A percentile compares a stretch with the other conserved stretches of the same genome.
Conservation (phyloP, 1,139 yeast species). For the Eremothecium cymbalariae region DNA sequence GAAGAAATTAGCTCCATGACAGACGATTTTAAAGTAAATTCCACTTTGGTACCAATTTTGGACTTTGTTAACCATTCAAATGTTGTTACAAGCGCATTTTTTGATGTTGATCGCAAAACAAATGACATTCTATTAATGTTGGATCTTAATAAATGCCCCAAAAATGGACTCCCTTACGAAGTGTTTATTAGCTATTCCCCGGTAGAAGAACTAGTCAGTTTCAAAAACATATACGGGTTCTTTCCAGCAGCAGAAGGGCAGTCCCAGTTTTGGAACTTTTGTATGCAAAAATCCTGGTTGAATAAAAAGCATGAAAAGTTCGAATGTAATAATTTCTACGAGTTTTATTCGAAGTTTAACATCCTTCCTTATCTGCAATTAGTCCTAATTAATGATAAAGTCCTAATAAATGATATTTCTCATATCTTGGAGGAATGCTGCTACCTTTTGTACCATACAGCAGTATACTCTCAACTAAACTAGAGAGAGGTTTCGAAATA, state of each 20-base stretch:
- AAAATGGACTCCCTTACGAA: constrained; percentile 28
- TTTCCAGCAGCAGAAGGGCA: constrained; percentile 33
- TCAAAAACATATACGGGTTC: constrained; percentile 53
- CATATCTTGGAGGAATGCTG: constrained; percentile 13
- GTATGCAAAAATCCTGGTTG: constrained; percentile 14
- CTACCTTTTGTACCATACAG: constrained; percentile 12
- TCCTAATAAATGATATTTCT: constrained; percentile 14
- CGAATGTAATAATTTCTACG: constrained; percentile 16
- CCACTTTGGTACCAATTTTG: constrained; percentile 55
- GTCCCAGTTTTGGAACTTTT: constrained; percentile 14
- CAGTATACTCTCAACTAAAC: not conserved
- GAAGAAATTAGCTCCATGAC: constrained; percentile 26
- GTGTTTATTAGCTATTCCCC: constrained; percentile 45
- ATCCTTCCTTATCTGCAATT: constrained; percentile 21
- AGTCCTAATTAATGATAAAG: constrained; percentile 7
- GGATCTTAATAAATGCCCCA: constrained; percentile 16
- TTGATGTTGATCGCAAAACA: constrained; percentile 48
- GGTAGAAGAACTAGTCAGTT: constrained; percentile 39
- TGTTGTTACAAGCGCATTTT: constrained; percentile 42
- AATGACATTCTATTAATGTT: constrained; percentile 41
- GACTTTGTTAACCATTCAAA: constrained; percentile 60
- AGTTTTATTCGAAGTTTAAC: constrained; percentile 13
- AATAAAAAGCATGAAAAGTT: not conserved
- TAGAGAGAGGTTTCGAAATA: no score
- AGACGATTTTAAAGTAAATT: constrained; percentile 39